phyloP scores from a whole-genome alignment of 768 basidiomycete genomes.

The Chalciporus chontae region DNA sequence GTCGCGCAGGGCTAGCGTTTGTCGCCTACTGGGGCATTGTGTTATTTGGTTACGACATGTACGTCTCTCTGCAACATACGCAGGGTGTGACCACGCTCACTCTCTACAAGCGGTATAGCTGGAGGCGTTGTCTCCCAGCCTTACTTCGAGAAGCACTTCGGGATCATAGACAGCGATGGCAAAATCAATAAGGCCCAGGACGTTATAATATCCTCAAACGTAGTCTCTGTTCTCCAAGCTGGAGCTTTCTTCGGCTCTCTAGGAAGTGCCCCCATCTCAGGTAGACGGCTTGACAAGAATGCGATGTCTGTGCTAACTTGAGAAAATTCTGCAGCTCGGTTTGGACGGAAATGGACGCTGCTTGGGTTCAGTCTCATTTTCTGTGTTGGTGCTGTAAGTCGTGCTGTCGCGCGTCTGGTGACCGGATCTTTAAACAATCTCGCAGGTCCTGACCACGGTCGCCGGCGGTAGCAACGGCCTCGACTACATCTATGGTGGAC shows the following conservation, averaged over 20 bases:
- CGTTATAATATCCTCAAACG: conserved; percentile 69
- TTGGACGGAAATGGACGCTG: conserved; percentile 67
- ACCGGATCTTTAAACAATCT: background rate
- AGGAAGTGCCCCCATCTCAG: conserved; percentile 63
- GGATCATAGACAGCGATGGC: conserved; percentile 46
- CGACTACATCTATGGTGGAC: conserved; percentile 72
- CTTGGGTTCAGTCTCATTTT: conserved; percentile 62
- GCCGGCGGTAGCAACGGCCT: conserved; percentile 56
- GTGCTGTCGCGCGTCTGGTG: background rate
- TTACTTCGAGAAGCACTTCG: conserved; percentile 64
- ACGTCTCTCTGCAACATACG: conserved; percentile 19
- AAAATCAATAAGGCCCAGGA: conserved; percentile 33
- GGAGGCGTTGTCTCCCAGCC: conserved; percentile 64
- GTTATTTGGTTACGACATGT: conserved; percentile 83
- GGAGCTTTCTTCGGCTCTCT: conserved; percentile 89
- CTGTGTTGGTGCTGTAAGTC: conserved; percentile 62
- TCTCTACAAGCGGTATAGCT: conserved; percentile 48
- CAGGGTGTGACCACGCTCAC: background rate
- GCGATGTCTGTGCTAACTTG: background rate
- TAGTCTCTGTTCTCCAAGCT: conserved; percentile 84
- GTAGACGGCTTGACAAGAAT: conserved; percentile 35
- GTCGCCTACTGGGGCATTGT: conserved; percentile 76
- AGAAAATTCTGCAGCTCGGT: conserved; percentile 37
- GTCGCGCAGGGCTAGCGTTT: conserved; percentile 59
- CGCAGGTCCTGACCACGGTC: conserved; percentile 66